Evolutionary conservation across 2,329 filamentous ascomycete species (phyloP), one percentile per base, ranked within the genome.

Genomic region (Alternaria tenuissima): DNA sequence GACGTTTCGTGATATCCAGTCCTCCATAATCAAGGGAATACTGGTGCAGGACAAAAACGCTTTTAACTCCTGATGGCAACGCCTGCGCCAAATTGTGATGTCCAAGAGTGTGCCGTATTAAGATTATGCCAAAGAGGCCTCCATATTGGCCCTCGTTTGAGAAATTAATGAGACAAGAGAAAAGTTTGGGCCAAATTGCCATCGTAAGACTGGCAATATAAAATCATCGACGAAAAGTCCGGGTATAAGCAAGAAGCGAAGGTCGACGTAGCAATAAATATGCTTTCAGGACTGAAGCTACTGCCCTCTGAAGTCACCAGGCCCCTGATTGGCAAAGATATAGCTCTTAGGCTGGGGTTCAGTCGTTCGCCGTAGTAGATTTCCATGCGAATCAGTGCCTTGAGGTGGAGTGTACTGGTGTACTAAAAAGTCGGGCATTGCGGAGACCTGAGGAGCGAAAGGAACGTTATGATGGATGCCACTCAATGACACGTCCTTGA

Each of bases 401-500:
- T 79, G 75, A 20, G 82, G 81, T 22, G 82, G 81, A 30, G 72
- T 78, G 66, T 83, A 83, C 62, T 84, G 79, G 52, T 84, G 81
- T 18, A 83, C 80, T 28, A 82, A 76, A 52, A 83, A 78, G 42
- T 79, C 75, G 4, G 75, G 73, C 69, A 77, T 71, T 28, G 67
- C 65, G 5, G 67, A 70, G 28, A 72, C 63, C 38, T 73, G 76
- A 26, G 64, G 76, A 51, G 69, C 66, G 67, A 77, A 71, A 54
- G 76, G 75, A 34, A 76, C 72, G 39, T 77, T 74, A 62, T 74
- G 71, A 55, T 66, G 65, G 32, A 76, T 75, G 48, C 71, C 69
- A 39, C 69, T 65, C 46, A 75, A 55, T 26, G 68, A 72, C 16
- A 78, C 54, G 38, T 70, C 69, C 16, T 68, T 70, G 61, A 65